These are phyloP conservation scores for Talaromyces ruber DNA, from an alignment of 495 filamentous ascomycete genomes.

Conservation along the genomic window DNA sequence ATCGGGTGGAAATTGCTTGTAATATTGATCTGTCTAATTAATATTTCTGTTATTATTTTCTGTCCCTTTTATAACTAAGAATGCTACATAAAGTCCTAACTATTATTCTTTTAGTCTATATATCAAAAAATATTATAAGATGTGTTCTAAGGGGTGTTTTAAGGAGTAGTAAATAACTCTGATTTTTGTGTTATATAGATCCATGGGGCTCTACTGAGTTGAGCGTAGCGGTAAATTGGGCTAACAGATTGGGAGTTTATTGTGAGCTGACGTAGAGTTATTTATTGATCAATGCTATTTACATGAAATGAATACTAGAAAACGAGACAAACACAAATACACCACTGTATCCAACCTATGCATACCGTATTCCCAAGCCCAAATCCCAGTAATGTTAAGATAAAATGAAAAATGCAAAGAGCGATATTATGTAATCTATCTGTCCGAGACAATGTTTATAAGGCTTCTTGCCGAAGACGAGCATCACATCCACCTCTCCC, in stretches of 20 bases:
- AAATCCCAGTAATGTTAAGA: neutral
- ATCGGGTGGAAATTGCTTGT: too few relatives aligned
- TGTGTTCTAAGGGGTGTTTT: too few relatives aligned
- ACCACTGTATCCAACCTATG: neutral
- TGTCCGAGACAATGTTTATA: neutral
- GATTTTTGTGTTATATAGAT: too few relatives aligned
- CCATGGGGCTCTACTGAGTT: too few relatives aligned
- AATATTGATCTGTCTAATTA: too few relatives aligned
- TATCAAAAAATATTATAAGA: too few relatives aligned
- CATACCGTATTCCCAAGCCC: neutral
- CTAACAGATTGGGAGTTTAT: neutral
- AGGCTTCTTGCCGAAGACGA: neutral
- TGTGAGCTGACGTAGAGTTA: neutral
- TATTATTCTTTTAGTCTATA: too few relatives aligned
- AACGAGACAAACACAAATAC: neutral
- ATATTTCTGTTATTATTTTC: too few relatives aligned
- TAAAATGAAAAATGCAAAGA: neutral
- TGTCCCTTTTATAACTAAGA: too few relatives aligned
- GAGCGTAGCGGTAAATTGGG: too few relatives aligned
- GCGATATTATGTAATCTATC: neutral
- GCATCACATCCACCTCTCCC: slow-evolving; percentile 1
- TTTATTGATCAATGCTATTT: neutral
- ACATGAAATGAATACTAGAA: neutral
- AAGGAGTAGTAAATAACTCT: too few relatives aligned
- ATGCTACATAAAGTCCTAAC: too few relatives aligned